Conservation (phyloP, 169 alveolate species). For the Pseudocohnilembus persalinus region DNA sequence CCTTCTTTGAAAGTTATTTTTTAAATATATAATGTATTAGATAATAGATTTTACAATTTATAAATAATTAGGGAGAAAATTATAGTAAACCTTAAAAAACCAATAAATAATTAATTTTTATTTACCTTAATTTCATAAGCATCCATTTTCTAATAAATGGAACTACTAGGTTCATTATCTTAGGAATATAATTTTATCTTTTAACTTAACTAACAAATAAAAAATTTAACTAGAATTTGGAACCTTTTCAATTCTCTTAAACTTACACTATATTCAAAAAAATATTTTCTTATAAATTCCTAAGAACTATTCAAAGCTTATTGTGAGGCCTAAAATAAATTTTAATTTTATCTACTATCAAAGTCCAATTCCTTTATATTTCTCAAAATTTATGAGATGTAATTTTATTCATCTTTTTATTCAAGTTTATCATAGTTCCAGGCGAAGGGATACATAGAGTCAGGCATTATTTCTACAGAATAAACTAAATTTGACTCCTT, state of each 20-base stretch:
- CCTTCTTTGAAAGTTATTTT: no score
- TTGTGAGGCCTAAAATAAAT: no score
- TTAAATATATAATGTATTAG: no score
- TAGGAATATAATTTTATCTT: not conserved
- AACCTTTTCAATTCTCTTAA: constrained; percentile 11
- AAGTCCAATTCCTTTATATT: no score
- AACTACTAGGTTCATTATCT: not conserved
- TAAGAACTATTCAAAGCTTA: not conserved
- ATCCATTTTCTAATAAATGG: no score
- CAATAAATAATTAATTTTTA: no score
- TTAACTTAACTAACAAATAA: not conserved
- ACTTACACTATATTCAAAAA: constrained; percentile 9
- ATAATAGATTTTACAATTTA: no score
- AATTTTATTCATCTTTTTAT: not conserved
- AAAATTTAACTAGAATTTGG: not conserved
- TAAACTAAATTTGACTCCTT: not conserved
- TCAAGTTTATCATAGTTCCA: not conserved
- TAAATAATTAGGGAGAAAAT: no score
- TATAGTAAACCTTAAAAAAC: no score
- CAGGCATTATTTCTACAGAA: not conserved
- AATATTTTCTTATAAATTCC: not conserved
- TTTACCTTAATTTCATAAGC: no score
- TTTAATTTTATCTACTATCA: no score
- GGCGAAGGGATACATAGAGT: not conserved
- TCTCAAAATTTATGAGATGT: not conserved